Evolutionary conservation across 2,329 filamentous ascomycete genomes (phyloP), one percentile per base, ranked within the genome.

Genomic region (Fusarium domesticum): DNA sequence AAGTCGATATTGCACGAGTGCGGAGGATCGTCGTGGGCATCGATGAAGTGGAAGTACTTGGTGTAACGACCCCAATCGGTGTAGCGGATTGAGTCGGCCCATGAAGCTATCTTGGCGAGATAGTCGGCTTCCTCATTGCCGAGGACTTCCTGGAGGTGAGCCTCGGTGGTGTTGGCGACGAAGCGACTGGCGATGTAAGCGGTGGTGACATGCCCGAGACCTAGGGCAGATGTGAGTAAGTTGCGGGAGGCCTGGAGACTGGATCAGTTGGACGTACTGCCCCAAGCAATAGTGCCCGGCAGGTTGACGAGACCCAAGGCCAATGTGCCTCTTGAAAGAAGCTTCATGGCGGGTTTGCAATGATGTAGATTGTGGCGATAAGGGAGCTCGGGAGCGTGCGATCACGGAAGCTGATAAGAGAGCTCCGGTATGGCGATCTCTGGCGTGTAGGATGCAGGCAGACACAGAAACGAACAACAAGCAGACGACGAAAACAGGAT

Each of bases 31-130:
- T 86, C 83, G 57, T 83, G 75, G 47, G 82, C 81, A 62, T 85
- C 83, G 65, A 86, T 85, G 68, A 81, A 86, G 71, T 86, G 83
- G 64, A 83, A 84, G 25, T 74, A 75, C 51, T 73, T 77, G 7
- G 77, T 80, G 64, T 80, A 85, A 30, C 72, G 71, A 12, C 80
- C 81, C 69, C 78, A 82, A 62, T 75, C 73, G 6, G 78, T 83
- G 67, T 85, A 85, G 18, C 81, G 74, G 62, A 83, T 73, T 31
- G 74, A 81, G 66, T 86, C 83, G 20, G 83, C 82, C 83, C 83
- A 86, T 8, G 80, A 80, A 3, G 83, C 82, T 3, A 85, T 75
- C 44, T 73, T 73, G 37, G 81, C 81, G 18, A 86, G 72, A 58
- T 84, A 84, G 56, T 80, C 74, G 43, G 69, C 64, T 2, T 75